phyloP scores from a whole-genome alignment of 495 filamentous ascomycete species.

The Podospora anserina region DNA sequence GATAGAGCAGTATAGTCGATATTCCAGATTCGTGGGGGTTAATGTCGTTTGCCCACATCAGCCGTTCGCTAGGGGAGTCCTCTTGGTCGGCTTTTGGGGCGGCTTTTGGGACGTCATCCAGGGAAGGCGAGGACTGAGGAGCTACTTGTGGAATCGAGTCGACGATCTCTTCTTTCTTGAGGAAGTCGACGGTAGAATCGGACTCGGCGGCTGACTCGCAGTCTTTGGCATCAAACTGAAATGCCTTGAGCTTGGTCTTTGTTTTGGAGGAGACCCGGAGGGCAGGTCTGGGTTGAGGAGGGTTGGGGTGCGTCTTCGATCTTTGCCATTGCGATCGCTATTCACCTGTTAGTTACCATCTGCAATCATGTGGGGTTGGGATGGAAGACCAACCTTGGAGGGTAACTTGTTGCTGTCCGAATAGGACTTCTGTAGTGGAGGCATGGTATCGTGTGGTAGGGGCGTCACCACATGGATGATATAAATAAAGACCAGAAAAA shows the following conservation, averaged over 20 bases:
- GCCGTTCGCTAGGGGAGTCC: slow-evolving; percentile 43
- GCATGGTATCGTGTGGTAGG: background rate
- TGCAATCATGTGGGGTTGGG: background rate
- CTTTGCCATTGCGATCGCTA: slow-evolving; percentile 48
- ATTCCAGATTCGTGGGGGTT: slow-evolving; percentile 39
- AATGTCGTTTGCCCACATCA: slow-evolving; percentile 40
- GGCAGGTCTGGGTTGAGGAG: slow-evolving; percentile 29
- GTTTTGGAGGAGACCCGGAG: slow-evolving; percentile 48
- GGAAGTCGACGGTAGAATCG: slow-evolving; percentile 5
- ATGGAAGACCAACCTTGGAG: background rate
- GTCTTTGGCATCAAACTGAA: slow-evolving; percentile 38
- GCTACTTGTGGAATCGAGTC: background rate
- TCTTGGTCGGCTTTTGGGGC: slow-evolving; percentile 23
- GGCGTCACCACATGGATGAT: background rate
- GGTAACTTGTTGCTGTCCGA: background rate
- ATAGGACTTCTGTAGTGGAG: background rate
- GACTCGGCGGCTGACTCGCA: slow-evolving; percentile 12
- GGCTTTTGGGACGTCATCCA: background rate
- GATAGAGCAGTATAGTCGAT: slow-evolving; percentile 48
- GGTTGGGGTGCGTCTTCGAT: slow-evolving; percentile 46
- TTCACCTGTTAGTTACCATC: background rate
- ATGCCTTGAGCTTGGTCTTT: slow-evolving; percentile 50
- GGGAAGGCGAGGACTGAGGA: background rate
- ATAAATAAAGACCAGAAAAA: background rate
- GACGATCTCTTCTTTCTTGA: background rate